A percentile compares a stretch with the other conserved stretches of the same genome.
These are phyloP conservation scores for Mucor ambiguus DNA, from an alignment of 371 early-diverging fungal genomes.

Conservation along the genomic window DNA sequence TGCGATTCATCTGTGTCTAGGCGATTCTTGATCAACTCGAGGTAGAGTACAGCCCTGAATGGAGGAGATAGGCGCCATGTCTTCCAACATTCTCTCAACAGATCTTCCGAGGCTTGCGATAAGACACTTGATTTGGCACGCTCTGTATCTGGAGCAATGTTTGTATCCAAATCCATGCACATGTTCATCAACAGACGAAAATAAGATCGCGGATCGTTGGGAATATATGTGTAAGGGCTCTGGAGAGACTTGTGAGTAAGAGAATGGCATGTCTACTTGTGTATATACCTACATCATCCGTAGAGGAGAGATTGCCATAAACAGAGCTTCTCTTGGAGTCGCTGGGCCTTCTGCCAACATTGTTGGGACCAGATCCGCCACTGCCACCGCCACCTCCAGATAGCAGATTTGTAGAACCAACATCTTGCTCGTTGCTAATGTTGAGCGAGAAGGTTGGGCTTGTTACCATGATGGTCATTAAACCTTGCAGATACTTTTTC, in stretches of 20 bases:
- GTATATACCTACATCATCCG: slow-evolving; percentile 14
- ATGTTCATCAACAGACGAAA: slow-evolving; percentile 59
- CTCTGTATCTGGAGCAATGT: slow-evolving; percentile 50
- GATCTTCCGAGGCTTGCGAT: slow-evolving; percentile 60
- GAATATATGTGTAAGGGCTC: slow-evolving; percentile 54
- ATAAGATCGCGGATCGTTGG: slow-evolving; percentile 58
- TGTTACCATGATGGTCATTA: slow-evolving; percentile 51
- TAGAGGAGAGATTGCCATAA: not conserved
- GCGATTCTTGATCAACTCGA: slow-evolving; percentile 64
- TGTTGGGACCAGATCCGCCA: not conserved
- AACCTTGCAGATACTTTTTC: slow-evolving; percentile 45
- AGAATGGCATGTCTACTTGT: not conserved
- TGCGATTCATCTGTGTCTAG: slow-evolving; percentile 41
- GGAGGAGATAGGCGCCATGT: slow-evolving; percentile 73
- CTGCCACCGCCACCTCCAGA: slow-evolving; percentile 10
- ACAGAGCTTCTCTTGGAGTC: slow-evolving; percentile 13
- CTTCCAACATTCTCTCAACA: slow-evolving; percentile 69
- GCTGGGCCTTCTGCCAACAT: slow-evolving; percentile 13
- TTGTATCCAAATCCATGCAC: slow-evolving; percentile 60
- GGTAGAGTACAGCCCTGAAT: slow-evolving; percentile 64
- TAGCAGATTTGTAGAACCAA: slow-evolving; percentile 39
- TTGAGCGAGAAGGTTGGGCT: slow-evolving; percentile 42
- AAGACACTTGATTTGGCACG: slow-evolving; percentile 54
- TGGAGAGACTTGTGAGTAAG: not conserved
- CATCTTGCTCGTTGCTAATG: slow-evolving; percentile 38